Conservation (phyloP, 176 grass and related monocot genomes). For the Cenchrus purpureus region DNA sequence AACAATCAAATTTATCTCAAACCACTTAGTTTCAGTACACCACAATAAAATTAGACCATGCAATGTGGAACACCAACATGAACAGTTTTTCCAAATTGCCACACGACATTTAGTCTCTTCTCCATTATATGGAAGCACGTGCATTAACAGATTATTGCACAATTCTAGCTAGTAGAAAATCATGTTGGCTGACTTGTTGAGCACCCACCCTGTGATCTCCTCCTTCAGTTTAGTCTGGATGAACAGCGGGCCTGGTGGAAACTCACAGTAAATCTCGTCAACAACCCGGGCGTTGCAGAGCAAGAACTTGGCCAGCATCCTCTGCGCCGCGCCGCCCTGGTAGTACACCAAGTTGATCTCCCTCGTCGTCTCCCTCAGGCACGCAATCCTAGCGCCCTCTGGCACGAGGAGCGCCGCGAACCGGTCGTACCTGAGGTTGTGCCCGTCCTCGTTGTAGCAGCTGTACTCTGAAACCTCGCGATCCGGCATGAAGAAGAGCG, state of each 20-base stretch:
- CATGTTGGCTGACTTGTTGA: conserved; percentile 2
- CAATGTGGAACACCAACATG: no score
- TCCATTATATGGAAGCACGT: no score
- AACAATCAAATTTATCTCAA: no score
- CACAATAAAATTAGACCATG: no score
- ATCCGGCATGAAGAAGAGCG: neutral
- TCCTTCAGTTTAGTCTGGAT: neutral
- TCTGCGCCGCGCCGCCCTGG: neutral
- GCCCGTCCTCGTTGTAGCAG: neutral
- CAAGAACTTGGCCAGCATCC: conserved; percentile 31
- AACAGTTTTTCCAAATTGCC: no score
- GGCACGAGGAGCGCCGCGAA: neutral
- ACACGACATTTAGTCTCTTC: no score
- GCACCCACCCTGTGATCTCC: conserved; percentile 7
- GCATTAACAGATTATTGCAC: no score
- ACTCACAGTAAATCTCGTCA: neutral
- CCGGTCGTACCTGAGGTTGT: conserved; percentile 20
- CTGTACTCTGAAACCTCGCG: no score
- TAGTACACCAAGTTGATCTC: conserved; percentile 40
- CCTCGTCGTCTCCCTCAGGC: conserved; percentile 2
- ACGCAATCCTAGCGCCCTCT: neutral
- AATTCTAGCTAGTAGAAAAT: neutral
- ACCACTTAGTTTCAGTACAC: no score
- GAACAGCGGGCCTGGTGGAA: neutral
- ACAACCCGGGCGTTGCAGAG: neutral